Evolutionary conservation across 2,329 filamentous ascomycete genomes (phyloP), one percentile per base, ranked within the genome.

Genomic region (Graphilbum ipis-grandicollis): DNA sequence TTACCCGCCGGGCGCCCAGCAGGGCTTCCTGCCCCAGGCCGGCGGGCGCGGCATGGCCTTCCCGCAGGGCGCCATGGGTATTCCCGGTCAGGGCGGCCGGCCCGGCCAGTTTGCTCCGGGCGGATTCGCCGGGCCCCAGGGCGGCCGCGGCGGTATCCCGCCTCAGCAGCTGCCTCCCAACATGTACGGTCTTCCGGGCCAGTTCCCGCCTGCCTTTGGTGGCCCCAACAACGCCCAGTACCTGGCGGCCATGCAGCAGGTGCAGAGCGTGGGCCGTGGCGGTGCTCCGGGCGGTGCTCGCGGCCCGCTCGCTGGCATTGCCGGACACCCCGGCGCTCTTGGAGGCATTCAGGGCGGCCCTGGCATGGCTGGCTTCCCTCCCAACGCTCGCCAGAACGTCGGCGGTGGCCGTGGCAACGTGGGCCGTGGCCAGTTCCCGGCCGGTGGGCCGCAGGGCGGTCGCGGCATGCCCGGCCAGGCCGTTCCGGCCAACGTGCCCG

Each of bases 111-210:
- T 86, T 68, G 39, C n/a, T 17, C 75, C 82, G 44, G 75, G 67
- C 50, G 77, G 72, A 38, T 90, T 88, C 63, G 74, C 76, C 46
- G 78, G 74, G 51, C 84, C 90, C 58, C 80, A 84, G 59, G 83
- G 80, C 48, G 85, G 86, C 47, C 86, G 88, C 56, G 86, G 85
- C 46, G 83, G 76, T 46, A 78, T 82, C 47, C 68, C 68, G 48
- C 79, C 79, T 49, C 85, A 90, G 61, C 81, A 86, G 62, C 72
- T 94, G 47, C 83, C 84, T 41, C 82, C 84, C 44, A 82, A 78
- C 65, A 78, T 85, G 64, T 94, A 92, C 59, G 75, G 72, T 47
- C 68, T 90, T 52, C 78, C 80, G 36, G 71, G 74, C 44, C 80
- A 86, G 59, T 84, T 81, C 64, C 82, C 83, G 50, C 79, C 79